Conservation (phyloP, 768 basidiomycete genomes). For the Polyporus arcularius region DNA sequence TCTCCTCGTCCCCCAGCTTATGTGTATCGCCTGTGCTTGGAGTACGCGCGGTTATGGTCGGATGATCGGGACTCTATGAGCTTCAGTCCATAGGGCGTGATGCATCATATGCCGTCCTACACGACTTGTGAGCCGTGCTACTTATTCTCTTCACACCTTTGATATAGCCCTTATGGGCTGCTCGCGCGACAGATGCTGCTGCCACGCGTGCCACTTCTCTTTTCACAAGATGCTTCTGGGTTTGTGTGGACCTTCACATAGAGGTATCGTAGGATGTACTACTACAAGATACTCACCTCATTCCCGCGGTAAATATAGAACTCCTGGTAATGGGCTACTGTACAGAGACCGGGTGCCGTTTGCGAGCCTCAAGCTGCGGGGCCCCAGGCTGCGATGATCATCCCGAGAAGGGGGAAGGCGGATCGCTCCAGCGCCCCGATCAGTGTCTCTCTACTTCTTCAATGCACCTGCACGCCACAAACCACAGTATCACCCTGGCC, state of each 20-base stretch:
- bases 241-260: conserved; percentile 10
- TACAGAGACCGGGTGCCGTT: neutral
- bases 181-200: neutral
- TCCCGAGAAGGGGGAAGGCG: neutral
- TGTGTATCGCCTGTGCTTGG: conserved; percentile 83
- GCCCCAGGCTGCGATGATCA: conserved; percentile 1
- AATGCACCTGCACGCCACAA: neutral
- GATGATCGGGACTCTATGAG: conserved; percentile 82
- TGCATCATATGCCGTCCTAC: neutral
- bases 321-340: conserved; percentile 7
- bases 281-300: conserved; percentile 3
- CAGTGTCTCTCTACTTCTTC: neutral
- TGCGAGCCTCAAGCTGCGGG: neutral
- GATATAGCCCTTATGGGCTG: neutral
- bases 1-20: conserved; percentile 54
- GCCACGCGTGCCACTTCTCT: neutral
- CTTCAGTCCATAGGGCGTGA: conserved; percentile 29
- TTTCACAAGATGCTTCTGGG: neutral
- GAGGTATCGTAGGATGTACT: conserved; percentile 20
- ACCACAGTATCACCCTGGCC: neutral
- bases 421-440: neutral
- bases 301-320: conserved; percentile 11
- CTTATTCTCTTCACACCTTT: neutral
- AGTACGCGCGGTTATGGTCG: conserved; percentile 83
- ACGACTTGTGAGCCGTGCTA: neutral